A percentile compares a stretch with the other conserved stretches of the same genome.
Conservation (phyloP, 2,329 filamentous ascomycete genomes). For the Apiospora hydei region DNA sequence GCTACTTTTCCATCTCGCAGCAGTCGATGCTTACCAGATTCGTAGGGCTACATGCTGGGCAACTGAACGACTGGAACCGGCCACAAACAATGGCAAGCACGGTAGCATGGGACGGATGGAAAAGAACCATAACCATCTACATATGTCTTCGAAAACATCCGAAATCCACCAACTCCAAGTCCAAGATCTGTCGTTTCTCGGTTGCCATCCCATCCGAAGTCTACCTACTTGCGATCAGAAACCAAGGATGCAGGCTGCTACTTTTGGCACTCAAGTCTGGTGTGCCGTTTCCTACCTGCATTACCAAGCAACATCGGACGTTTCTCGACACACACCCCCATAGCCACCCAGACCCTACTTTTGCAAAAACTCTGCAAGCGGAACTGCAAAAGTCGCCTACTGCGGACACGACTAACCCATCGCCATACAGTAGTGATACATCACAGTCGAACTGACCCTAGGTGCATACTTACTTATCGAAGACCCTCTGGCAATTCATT, state of each 20-base stretch:
- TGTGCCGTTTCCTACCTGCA: background rate
- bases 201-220: background rate
- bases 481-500: background rate
- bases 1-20: background rate
- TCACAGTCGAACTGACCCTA: no score
- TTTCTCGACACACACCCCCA: background rate
- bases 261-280: background rate
- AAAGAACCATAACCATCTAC: background rate
- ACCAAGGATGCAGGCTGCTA: background rate
- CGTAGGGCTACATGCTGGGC: background rate
- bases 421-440: background rate
- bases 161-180: slow-evolving; percentile 1
- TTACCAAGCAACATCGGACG: background rate
- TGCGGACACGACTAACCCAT: background rate
- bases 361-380: background rate
- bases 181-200: slow-evolving; percentile 1
- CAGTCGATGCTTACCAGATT: background rate
- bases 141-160: no score
- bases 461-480: background rate
- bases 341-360: background rate
- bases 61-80: background rate
- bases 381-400: background rate
- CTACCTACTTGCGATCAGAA: background rate
- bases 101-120: background rate
- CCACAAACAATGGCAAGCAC: background rate